Conservation (phyloP, 306 rosid species). For the Dryas drummondii region DNA sequence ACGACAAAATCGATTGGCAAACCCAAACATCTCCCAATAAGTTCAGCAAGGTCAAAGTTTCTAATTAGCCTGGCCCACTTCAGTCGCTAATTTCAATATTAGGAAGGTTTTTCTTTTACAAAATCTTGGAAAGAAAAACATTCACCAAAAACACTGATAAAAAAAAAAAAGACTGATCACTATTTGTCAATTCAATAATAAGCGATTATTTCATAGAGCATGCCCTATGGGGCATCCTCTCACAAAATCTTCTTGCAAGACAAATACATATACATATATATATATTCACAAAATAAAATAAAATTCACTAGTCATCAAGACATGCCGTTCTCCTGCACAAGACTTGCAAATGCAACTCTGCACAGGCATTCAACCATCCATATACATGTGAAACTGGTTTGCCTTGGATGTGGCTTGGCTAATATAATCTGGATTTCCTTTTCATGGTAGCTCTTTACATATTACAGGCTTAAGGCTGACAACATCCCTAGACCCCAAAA, state of each 20-base stretch:
- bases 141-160: neutral
- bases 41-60: too few relatives aligned
- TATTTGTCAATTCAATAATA: neutral
- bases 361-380: neutral
- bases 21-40: too few relatives aligned
- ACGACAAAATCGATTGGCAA: too few relatives aligned
- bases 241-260: too few relatives aligned
- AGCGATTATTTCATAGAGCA: too few relatives aligned
- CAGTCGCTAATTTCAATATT: too few relatives aligned
- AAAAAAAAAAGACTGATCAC: neutral
- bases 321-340: neutral
- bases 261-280: too few relatives aligned
- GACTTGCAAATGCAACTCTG: neutral
- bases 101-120: neutral
- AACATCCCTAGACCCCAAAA: constrained; percentile 2
- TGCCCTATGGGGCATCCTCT: too few relatives aligned
- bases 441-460: neutral
- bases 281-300: neutral
- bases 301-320: neutral
- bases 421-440: constrained; percentile 6
- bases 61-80: too few relatives aligned
- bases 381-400: neutral
- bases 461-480: neutral
- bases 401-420: neutral
- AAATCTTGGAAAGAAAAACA: neutral